Evolutionary conservation across 1,139 yeast species (phyloP), one percentile per base, ranked within the genome.

Genomic region (Spathaspora sp.): DNA sequence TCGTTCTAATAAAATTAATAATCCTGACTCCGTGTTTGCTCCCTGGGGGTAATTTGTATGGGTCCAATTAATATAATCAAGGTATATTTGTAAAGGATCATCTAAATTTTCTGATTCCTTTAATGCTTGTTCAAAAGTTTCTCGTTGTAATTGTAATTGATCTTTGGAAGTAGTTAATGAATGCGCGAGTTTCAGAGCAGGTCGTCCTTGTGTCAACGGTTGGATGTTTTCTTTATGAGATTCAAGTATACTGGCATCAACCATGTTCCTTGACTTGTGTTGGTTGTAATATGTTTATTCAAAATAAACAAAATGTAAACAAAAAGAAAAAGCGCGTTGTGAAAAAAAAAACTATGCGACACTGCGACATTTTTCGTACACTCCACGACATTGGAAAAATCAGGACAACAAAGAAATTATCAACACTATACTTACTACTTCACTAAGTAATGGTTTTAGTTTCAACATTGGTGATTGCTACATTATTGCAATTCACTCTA

Each of bases 171-270:
- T 38, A 20, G 44, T 45, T 34, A 85, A 68, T 1, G 81, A 64
- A 39, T 71, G 66, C 1, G 79, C 78, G 37, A 90, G 68, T 16
- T 82, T 77, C 13, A 70, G 57, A 0, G 84, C 96, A 0, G 93
- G 81, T 43, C 93, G 71, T 2, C 97, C 97, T 13, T 80, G 82
- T 2, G 71, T 68, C 24, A 83, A 56, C 0, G 95, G 90, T 53
- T 78, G 76, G 3, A 90, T 84, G 58, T 90, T 90, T 63, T 90
- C 97, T 64, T 90, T 90, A 47, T 86, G 85, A 20, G 70, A 68
- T 59, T 89, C 96, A 37, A 89, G 69, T 31, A 71, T 59, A 18
- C 77, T 73, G 51, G 82, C 80, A 43, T 78, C 75, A 3, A 38
- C 24, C 17, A 38, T 20, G 23, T 20, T 20, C 23, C 23, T 7